Base-by-base conservation (phyloP, 140 eudicot species). In the Flaveria floridana region DNA sequence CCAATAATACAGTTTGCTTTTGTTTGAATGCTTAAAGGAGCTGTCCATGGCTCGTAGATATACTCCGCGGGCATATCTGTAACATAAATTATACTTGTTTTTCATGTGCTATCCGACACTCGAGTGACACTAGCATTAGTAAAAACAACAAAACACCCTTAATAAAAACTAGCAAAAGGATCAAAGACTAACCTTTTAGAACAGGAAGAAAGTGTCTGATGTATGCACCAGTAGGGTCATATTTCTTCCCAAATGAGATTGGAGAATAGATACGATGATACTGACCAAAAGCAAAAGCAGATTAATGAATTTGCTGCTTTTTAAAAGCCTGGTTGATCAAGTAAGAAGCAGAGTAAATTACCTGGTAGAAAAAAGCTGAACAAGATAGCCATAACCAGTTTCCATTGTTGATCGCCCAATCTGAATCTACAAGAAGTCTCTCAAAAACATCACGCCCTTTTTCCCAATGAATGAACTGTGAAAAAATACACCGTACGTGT, bases 11-110 rank as follows among this genome's bases (percentile, higher is more conserved):
- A 91, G n/a, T 83, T 88, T 28, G 91, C 97, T 80, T 85, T 86
- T 15, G 71, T 67, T 82, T 91, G 97, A 67, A 91, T 62, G 89
- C 88, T 91, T 68, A 70, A 34, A 6, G 97, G 96, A 80, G 97
- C 97, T 56, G 87, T 83, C 97, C 97, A 91, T 44, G 97, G 97
- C 80, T 91, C 96, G 76, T 91, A 91, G 55, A 91, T 91, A 84
- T 88, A 91, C 82, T 91, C 91, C 86, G 79, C 84, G 26, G 96
- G 97, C 97, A 91, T 91, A 71, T 91, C 97, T 91, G 75, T 26
- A 34, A 41, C 23, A 16, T 51, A 19, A 18, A 15, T 67, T 56
- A 75, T 34, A 34, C 41, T 34, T 34, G 41, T 34, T 34, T 34
- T 4, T 34, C 41, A 34, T 34, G 41, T 34, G 7, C 8, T 34